Base-by-base conservation (phyloP, 768 basidiomycete genomes). In the Suillus sp. region DNA sequence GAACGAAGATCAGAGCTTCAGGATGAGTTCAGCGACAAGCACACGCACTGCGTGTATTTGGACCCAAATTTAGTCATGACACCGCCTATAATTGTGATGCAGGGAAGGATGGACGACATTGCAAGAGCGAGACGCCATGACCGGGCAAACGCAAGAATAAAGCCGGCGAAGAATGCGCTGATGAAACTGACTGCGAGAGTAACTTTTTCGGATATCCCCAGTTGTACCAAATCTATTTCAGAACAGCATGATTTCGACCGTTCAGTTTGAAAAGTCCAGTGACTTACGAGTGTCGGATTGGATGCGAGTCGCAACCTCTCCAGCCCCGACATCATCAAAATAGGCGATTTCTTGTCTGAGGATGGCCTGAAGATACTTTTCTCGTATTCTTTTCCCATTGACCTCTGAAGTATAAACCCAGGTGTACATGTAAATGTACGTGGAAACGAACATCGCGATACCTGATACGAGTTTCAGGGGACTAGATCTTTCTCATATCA, bases 241-340 rank as follows among this genome's bases (percentile, higher is more conserved):
- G 9, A 25, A 16, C 9, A 27, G 27, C 18, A 18, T 38, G 25
- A 56, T 10, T 34, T 56, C 40, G 35, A 3, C 9, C 60, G 40
- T 59, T 27, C 62, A 35, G 53, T 43, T 11, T n/a, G 3, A 54
- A 10, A 51, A 51, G 4, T n/a, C 25, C 20, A n/a, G 13, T 8
- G n/a, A 57, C 56, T 57, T 40, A 57, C 56, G 75, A 75, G 59
- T 14, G 10, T 62, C 62, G 5, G 51, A 20, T 53, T 62, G 43
- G 61, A 86, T 86, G 35, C 85, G 78, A 0, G 85, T 85, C 1
- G 86, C 82, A 22, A 87, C 80, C 62, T 86, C 86, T 50, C 86
- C 86, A 6, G 84, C 81, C 20, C 85, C 84, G 40, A 86, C 72
- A 54, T 62, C 34, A 63, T 63, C 62, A 25, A 63, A 86, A 75